Evolutionary conservation across 2,329 filamentous ascomycete genomes (phyloP), one percentile per base, ranked within the genome.

Genomic region (Microdochium bolleyi): DNA sequence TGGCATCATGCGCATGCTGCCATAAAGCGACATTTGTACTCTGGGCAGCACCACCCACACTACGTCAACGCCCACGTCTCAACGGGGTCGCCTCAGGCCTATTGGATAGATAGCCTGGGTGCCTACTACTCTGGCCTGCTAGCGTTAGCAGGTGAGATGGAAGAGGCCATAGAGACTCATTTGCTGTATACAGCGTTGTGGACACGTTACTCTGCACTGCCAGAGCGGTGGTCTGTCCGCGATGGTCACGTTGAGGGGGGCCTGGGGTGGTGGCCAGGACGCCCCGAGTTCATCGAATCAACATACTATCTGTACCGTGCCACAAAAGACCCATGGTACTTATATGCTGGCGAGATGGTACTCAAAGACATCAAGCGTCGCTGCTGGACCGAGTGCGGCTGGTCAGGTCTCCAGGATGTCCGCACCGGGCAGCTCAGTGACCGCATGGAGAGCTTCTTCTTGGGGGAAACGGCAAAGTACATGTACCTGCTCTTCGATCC

Each of bases 381-480:
- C 52, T 99, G 94, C 70, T 91, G 89, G 83, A 90, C 91, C 1
- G 80, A 82, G 56, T 99, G 94, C 62, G 94, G 94, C 41, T 97
- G 92, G 91, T 89, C 92, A 14, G 92, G 92, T 1, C 76, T 97
- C 34, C 86, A 91, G 62, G 86, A 92, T 66, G 88, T 92, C 9
- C 75, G 85, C 32, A 89, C 82, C 4, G 92, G 92, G 3, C 89
- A 96, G 70, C 83, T 90, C 69, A 89, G 83, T 60, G 92, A 99
- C 66, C 87, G 94, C 32, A 97, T 97, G 94, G 94, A 99, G 70
- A 97, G 92, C 66, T 99, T 97, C 76, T 97, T 97, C 64, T 78
- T 99, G 1, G 92, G 94, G 14, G 94, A 99, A 70, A 99, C 94
- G 1, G 86, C 90, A 48, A 96, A 97, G 69, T 99, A 99, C 67